Percentiles rank a stretch among this genome's conserved stretches.
Conservation (phyloP, 23 red algal genomes). For the Gracilaria caudata region DNA sequence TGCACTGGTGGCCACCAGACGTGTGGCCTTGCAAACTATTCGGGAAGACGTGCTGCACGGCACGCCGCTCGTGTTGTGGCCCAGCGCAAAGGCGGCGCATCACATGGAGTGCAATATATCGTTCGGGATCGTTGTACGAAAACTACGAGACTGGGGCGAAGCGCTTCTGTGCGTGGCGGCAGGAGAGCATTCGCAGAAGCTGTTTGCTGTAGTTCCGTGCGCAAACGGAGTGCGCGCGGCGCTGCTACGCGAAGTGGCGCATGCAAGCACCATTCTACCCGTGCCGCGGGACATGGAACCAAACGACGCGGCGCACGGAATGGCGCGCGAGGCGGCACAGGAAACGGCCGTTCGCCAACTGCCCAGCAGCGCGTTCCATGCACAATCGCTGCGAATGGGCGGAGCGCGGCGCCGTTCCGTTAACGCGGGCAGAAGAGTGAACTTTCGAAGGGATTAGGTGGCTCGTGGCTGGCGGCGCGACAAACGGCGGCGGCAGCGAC, state of each 20-base stretch:
- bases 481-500: background rate
- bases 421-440: background rate
- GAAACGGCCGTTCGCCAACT: background rate
- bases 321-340: background rate
- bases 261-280: background rate
- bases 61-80: slow-evolving; percentile 20
- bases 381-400: slow-evolving; percentile 2
- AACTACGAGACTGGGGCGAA: background rate
- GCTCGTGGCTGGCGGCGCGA: background rate
- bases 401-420: background rate
- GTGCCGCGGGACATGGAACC: background rate
- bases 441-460: background rate
- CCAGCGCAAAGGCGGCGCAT: background rate
- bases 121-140: background rate
- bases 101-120: background rate
- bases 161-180: slow-evolving; percentile 11
- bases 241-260: slow-evolving; percentile 15
- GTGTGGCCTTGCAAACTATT: background rate
- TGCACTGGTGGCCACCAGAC: slow-evolving; percentile 12
- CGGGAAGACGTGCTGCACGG: slow-evolving; percentile 19
- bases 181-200: background rate
- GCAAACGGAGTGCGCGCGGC: background rate
- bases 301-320: background rate
- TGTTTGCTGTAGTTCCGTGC: background rate
- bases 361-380: slow-evolving; percentile 1